Conservation (phyloP, 495 filamentous ascomycete genomes). For the Podospora conica region DNA sequence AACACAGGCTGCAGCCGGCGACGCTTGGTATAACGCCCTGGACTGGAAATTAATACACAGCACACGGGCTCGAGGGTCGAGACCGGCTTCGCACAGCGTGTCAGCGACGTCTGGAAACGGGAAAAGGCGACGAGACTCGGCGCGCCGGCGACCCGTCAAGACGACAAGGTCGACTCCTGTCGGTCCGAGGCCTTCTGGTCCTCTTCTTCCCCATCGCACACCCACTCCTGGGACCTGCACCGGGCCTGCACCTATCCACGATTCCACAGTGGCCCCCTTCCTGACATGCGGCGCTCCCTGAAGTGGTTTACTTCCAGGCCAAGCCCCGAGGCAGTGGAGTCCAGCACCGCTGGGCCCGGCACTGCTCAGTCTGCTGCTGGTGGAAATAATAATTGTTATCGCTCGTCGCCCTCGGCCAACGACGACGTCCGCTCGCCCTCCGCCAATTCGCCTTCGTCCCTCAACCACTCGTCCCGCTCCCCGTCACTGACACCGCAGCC, state of each 20-base stretch:
- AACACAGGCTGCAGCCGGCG: constrained; percentile 5
- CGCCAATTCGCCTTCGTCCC: constrained; percentile 29
- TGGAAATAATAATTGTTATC: constrained; percentile 27
- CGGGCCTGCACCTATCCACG: constrained; percentile 2
- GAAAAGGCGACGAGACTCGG: neutral
- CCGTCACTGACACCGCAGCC: constrained; percentile 36
- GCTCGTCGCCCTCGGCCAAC: constrained; percentile 25
- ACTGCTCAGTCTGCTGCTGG: neutral
- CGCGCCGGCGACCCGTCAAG: constrained; percentile 2
- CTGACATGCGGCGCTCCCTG: constrained; percentile 27
- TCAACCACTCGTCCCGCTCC: constrained; percentile 31
- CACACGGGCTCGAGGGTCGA: neutral
- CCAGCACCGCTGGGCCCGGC: constrained; percentile 20
- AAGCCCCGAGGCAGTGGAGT: constrained; percentile 22
- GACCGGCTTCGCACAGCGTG: constrained; percentile 10
- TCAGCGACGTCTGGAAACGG: too few species aligned
- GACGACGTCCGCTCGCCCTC: constrained; percentile 15
- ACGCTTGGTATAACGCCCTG: constrained; percentile 1
- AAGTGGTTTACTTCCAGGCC: constrained; percentile 27
- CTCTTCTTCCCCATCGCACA: constrained; percentile 1
- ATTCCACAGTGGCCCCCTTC: constrained; percentile 21
- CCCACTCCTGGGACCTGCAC: neutral
- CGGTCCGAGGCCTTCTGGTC: neutral
- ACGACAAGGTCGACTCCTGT: constrained; percentile 7
- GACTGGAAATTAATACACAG: constrained; percentile 4